A percentile compares a stretch with the other conserved stretches of the same genome.
Conservation (phyloP, 345 rosid species). For the Hibiscus syriacus region DNA sequence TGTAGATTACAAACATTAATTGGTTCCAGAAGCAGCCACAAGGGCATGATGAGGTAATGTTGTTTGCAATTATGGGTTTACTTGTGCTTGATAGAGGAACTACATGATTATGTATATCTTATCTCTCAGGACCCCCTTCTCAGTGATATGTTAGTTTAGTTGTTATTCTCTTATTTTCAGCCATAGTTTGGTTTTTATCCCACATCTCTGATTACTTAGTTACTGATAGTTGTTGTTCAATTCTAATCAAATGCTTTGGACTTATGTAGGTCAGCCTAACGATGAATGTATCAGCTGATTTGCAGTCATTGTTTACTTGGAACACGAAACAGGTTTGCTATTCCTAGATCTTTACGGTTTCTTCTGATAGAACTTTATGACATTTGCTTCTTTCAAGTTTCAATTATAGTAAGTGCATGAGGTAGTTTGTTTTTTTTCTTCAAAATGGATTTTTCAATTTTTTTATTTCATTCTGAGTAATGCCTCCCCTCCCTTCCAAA, state of each 20-base stretch:
- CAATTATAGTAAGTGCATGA: neutral
- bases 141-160: neutral
- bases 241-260: constrained; percentile 8
- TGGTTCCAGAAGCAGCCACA: constrained; percentile 87
- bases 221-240: constrained; percentile 1
- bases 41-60: no score
- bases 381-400: constrained; percentile 4
- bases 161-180: neutral
- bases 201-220: neutral
- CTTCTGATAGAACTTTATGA: no score
- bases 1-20: constrained; percentile 78
- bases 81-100: neutral
- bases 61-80: neutral
- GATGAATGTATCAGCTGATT: constrained; percentile 74
- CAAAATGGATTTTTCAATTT: neutral
- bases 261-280: constrained; percentile 76
- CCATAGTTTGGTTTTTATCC: neutral
- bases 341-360: no score
- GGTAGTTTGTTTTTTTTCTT: neutral
- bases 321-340: constrained; percentile 87
- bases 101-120: neutral
- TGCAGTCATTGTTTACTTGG: constrained; percentile 90
- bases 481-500: neutral
- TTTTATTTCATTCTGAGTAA: neutral
- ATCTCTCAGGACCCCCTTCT: no score